Evolutionary conservation across 1,284 basidiomycete species (phyloP).

Genomic region (Ustilago xerochloae): DNA sequence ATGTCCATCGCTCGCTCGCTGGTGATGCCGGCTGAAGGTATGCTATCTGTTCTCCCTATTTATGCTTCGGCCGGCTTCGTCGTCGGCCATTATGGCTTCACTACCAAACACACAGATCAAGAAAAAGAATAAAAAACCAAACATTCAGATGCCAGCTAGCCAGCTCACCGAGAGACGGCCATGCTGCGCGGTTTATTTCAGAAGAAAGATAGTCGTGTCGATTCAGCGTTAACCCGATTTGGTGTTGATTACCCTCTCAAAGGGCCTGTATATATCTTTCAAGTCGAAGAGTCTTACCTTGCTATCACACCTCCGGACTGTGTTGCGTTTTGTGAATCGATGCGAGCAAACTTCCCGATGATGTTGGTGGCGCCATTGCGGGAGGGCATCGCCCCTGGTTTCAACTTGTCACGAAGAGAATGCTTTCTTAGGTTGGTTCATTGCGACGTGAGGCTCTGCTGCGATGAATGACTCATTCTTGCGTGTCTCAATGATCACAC

Average conservation of each 20-base stretch:
- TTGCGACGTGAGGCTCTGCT: too few relatives aligned
- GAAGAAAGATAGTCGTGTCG: conserved; percentile 7
- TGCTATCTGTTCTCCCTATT: not conserved
- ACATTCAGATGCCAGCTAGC: not conserved
- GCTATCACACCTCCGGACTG: not conserved
- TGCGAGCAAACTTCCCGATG: too few relatives aligned
- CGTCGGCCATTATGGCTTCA: not conserved
- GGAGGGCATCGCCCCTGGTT: too few relatives aligned
- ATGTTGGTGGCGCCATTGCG: too few relatives aligned
- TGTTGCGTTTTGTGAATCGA: too few relatives aligned
- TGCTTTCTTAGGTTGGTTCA: too few relatives aligned
- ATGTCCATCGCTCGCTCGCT: not conserved
- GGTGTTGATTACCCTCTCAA: not conserved
- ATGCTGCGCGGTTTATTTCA: not conserved
- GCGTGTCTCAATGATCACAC: too few relatives aligned
- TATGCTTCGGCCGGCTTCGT: conserved; percentile 14
- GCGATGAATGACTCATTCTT: too few relatives aligned
- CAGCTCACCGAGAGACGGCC: conserved; percentile 1
- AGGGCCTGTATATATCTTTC: not conserved
- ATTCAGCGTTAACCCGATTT: conserved; percentile 8
- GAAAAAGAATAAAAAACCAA: not conserved
- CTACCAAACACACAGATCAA: not conserved
- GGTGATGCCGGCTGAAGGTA: not conserved
- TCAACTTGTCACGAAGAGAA: too few relatives aligned
- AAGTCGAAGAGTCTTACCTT: not conserved